These are phyloP conservation scores for Xylaria polymorpha DNA, from an alignment of 2,329 filamentous ascomycete species.

Conservation along the genomic window DNA sequence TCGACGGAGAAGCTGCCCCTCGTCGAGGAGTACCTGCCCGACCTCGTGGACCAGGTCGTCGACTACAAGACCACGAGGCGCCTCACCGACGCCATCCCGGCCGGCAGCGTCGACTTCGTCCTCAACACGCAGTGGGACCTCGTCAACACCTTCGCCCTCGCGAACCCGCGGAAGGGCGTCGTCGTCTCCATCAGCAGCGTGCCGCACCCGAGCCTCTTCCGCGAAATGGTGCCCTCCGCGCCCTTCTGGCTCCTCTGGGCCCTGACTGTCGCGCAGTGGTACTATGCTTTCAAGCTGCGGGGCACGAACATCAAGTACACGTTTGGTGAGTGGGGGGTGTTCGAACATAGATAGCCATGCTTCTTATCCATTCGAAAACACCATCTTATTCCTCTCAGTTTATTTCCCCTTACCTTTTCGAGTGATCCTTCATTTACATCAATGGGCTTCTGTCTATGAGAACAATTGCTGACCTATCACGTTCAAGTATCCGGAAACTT, in stretches of 20 bases:
- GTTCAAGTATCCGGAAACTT: constrained; percentile 56
- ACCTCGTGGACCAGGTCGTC: constrained; percentile 61
- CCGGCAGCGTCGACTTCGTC: constrained; percentile 61
- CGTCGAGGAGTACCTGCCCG: constrained; percentile 56
- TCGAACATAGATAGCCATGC: background rate
- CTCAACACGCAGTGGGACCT: constrained; percentile 61
- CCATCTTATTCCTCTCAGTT: background rate
- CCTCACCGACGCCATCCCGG: constrained; percentile 53
- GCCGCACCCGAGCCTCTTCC: constrained; percentile 49
- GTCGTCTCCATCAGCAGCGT: constrained; percentile 56
- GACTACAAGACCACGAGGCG: constrained; percentile 60
- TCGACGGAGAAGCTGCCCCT: constrained; percentile 63
- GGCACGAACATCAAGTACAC: constrained; percentile 59
- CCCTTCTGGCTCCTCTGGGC: constrained; percentile 53
- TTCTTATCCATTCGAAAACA: background rate
- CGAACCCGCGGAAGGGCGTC: constrained; percentile 54
- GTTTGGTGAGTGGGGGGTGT: constrained; percentile 44
- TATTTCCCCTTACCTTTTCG: background rate
- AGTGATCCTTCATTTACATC: background rate
- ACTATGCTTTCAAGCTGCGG: constrained; percentile 56
- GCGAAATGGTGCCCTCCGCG: constrained; percentile 49
- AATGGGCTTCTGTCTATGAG: background rate
- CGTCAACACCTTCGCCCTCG: constrained; percentile 53
- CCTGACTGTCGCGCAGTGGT: constrained; percentile 41
- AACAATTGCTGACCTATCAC: background rate